These are phyloP conservation scores for Penicillium brevicompactum DNA, from an alignment of 2,329 filamentous ascomycete species.

Conservation along the genomic window DNA sequence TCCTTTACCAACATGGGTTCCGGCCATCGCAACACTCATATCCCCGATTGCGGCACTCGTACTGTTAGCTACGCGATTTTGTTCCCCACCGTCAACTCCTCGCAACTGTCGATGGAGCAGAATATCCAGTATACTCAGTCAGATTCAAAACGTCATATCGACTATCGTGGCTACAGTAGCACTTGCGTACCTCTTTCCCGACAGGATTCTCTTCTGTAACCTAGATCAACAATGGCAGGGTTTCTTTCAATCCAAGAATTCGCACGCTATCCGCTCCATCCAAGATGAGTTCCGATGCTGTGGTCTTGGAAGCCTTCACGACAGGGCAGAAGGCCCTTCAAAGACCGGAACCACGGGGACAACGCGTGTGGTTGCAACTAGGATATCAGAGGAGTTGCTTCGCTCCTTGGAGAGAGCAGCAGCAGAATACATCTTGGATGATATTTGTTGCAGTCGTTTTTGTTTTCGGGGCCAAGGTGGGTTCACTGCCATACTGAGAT, in stretches of 20 bases:
- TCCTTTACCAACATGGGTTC: slow-evolving; percentile 28
- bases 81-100: no score
- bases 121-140: slow-evolving; percentile 13
- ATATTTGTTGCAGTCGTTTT: slow-evolving; percentile 29
- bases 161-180: slow-evolving; percentile 33
- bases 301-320: slow-evolving; percentile 37
- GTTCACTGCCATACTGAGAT: neutral
- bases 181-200: slow-evolving; percentile 31
- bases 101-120: neutral
- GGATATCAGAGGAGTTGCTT: slow-evolving; percentile 36
- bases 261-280: slow-evolving; percentile 34
- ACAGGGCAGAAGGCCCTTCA: slow-evolving; percentile 44
- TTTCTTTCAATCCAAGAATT: slow-evolving; percentile 34
- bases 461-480: slow-evolving; percentile 25
- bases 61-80: slow-evolving; percentile 8
- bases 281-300: slow-evolving; percentile 39
- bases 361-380: slow-evolving; percentile 32
- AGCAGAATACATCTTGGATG: slow-evolving; percentile 31
- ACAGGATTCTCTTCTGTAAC: slow-evolving; percentile 28
- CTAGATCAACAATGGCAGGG: slow-evolving; percentile 36
- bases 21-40: slow-evolving; percentile 25
- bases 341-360: slow-evolving; percentile 31
- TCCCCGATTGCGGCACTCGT: slow-evolving; percentile 10
- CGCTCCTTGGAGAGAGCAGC: slow-evolving; percentile 30
- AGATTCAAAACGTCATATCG: slow-evolving; percentile 28